Base-by-base conservation (phyloP, 1,284 basidiomycete genomes). In the Coniophora puteana region DNA sequence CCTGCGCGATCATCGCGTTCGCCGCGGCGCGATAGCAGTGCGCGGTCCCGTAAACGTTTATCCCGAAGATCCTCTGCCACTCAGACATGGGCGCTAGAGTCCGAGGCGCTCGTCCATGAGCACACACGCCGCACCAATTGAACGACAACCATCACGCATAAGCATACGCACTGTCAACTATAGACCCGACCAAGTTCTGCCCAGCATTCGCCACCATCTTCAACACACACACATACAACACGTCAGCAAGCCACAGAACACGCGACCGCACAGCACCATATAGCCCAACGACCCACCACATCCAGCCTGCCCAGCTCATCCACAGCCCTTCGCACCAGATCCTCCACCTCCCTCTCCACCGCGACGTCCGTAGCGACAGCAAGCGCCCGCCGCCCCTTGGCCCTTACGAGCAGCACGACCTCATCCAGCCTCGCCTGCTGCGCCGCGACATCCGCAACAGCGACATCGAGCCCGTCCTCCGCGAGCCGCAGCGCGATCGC, bases 21-120 rank as follows among this genome's bases (percentile, higher is more conserved):
- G 63, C 66, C 10, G 63, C 66, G 33, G 62, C 55, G 48, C 66
- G 62, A 50, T 68, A 68, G 47, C 59, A 66, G 18, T 65, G 48
- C 16, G 67, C 46, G 2, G 58, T 52, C 8, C 67, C 67, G 16
- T 52, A 51, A 18, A 62, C 51, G 49, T 69, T 69, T 35, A 66
- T 54, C 4, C 48, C 43, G 46, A 52, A 58, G 5, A 60, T 29
- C 10, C 48, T 36, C 29, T 69, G 63, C 48, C 54, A 63, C 0
- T 55, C 40, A 20, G 46, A 48, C 4, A 57, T 28, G 10, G 29
- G 20, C 16, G 17, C 29, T 38, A 8, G 33, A 11, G 18, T 13
- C 20, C 16, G 33, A 25, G 3, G 33, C 16, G n/a, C 10, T 14
- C 18, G 12, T 35, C 12, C 10, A 35, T 21, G 18, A 1, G 12